Percentiles rank a stretch among this genome's conserved stretches.
Conservation (phyloP, 1,139 yeast species). For the Debaryomycetaceae sp. region DNA sequence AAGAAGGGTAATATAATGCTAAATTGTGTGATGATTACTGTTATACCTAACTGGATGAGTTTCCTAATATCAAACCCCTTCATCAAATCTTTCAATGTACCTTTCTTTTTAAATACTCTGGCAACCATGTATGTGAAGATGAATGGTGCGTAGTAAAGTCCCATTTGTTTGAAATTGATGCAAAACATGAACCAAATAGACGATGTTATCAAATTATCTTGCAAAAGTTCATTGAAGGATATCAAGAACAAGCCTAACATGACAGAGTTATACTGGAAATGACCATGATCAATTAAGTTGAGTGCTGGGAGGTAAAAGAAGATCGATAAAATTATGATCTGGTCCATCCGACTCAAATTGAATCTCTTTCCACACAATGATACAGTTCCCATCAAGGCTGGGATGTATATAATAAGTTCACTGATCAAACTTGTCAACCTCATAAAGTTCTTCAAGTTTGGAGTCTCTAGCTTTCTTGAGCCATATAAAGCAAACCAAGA, state of each 20-base stretch:
- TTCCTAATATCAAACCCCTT: constrained; percentile 36
- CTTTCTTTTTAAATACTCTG: constrained; percentile 21
- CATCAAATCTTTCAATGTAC: constrained; percentile 3
- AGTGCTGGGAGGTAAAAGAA: constrained; percentile 79
- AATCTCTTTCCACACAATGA: constrained; percentile 61
- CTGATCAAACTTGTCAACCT: constrained; percentile 72
- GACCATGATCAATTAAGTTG: constrained; percentile 91
- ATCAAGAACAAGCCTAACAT: constrained; percentile 85
- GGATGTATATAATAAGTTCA: constrained; percentile 72
- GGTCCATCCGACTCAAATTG: constrained; percentile 64
- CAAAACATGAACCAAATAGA: constrained; percentile 79
- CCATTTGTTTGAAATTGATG: constrained; percentile 91
- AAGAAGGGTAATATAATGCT: constrained; percentile 62
- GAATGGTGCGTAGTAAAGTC: constrained; percentile 86
- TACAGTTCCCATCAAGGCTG: constrained; percentile 70
- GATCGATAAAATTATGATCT: constrained; percentile 69
- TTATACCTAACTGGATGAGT: constrained; percentile 56
- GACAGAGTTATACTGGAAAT: constrained; percentile 90
- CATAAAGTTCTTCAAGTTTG: constrained; percentile 76
- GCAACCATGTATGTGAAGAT: constrained; percentile 75
- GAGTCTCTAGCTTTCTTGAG: constrained; percentile 73
- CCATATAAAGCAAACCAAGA: constrained; percentile 71
- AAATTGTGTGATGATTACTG: constrained; percentile 57
- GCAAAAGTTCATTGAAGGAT: constrained; percentile 62
- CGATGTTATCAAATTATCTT: constrained; percentile 62